Conservation (phyloP, 305 asterid species). For the Caryopteris hybrid region DNA sequence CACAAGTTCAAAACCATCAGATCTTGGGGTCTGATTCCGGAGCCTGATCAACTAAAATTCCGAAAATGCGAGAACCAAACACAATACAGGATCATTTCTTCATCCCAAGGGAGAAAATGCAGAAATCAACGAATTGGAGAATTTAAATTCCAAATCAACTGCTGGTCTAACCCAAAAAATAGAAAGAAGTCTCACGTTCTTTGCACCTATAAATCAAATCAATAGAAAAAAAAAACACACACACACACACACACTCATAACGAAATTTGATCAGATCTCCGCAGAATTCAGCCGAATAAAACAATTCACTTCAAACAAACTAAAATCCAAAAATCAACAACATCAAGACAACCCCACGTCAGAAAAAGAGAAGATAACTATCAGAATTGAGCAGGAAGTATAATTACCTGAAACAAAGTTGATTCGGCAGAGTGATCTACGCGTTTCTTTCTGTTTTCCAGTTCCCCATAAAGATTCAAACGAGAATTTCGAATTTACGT, state of each 20-base stretch:
- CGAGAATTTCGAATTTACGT: slow-evolving; percentile 26
- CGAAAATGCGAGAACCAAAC: not conserved
- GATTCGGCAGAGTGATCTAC: slow-evolving; percentile 15
- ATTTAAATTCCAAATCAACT: not conserved
- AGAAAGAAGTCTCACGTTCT: not conserved
- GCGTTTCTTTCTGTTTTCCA: not conserved
- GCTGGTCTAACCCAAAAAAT: not conserved
- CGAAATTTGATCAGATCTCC: slow-evolving; percentile 40
- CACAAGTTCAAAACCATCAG: slow-evolving; percentile 14
- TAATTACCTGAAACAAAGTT: slow-evolving; percentile 26
- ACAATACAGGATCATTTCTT: not conserved
- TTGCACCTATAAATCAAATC: slow-evolving; percentile 6
- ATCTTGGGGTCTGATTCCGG: slow-evolving; percentile 17
- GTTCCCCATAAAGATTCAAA: slow-evolving; percentile 13
- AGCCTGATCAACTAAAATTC: slow-evolving; percentile 24
- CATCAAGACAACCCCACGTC: not conserved
- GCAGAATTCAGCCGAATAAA: slow-evolving; percentile 12
- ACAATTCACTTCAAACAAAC: slow-evolving; percentile 8
- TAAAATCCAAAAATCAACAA: not conserved
- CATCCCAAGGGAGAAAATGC: slow-evolving; percentile 6
- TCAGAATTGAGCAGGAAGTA: not conserved
- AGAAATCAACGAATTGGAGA: not conserved
- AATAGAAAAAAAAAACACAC: not conserved
- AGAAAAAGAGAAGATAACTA: not conserved
- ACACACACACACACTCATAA: not conserved